A percentile compares a stretch with the other conserved stretches of the same genome.
These are phyloP conservation scores for Candida railenensis DNA, from an alignment of 805 yeast genomes.

Conservation along the genomic window DNA sequence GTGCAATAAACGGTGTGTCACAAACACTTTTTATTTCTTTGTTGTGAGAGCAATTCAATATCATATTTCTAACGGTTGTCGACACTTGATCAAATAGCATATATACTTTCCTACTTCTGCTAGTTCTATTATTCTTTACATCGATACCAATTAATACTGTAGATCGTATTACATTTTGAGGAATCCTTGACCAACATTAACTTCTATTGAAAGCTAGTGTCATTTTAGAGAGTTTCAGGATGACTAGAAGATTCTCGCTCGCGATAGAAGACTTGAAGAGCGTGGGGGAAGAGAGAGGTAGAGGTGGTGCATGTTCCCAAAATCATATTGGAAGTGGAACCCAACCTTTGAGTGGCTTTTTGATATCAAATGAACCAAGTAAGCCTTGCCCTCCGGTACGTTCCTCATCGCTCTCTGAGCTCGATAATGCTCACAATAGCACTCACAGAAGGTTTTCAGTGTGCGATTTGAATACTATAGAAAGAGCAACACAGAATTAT, in stretches of 20 bases:
- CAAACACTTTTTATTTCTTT: no score
- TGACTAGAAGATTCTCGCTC: conserved; percentile 13
- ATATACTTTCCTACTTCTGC: no score
- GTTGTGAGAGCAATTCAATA: no score
- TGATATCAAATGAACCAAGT: conserved; percentile 8
- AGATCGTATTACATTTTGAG: no score
- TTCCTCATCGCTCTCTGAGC: conserved; percentile 1
- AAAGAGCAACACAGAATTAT: conserved; percentile 5
- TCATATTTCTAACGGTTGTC: no score
- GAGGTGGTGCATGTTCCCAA: not conserved
- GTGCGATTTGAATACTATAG: conserved; percentile 14
- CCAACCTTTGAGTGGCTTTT: conserved; percentile 19
- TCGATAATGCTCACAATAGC: not conserved
- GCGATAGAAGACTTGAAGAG: conserved; percentile 13
- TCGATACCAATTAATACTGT: no score
- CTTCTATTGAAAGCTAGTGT: not conserved
- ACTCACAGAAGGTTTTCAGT: conserved; percentile 12
- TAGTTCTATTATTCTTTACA: no score
- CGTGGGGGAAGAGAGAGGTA: conserved; percentile 1
- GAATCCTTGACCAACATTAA: no score
- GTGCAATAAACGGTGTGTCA: no score
- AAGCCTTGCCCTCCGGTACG: not conserved
- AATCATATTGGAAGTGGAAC: conserved; percentile 5
- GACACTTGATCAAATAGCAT: no score
- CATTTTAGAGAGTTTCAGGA: no score